Percentiles rank a stretch among this genome's conserved stretches.
These are phyloP conservation scores for Trichophyton simii DNA, from an alignment of 2,329 filamentous ascomycete species.

Conservation along the genomic window DNA sequence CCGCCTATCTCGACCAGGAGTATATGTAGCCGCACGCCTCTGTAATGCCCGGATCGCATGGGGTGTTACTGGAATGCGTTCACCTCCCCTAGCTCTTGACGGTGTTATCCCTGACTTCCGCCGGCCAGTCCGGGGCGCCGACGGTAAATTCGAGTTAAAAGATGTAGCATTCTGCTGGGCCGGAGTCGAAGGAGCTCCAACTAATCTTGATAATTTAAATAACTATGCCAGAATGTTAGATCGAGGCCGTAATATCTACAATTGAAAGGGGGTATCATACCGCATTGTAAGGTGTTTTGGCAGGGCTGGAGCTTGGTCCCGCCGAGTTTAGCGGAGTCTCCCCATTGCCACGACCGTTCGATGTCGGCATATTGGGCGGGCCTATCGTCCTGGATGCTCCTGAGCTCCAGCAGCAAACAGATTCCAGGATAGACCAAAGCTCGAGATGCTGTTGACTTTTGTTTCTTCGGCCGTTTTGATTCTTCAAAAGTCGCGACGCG, in stretches of 20 bases:
- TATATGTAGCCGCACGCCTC: conserved; percentile 39
- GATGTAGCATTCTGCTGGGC: conserved; percentile 19
- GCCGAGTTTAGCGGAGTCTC: background rate
- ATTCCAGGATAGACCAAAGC: background rate
- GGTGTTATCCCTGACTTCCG: conserved; percentile 3
- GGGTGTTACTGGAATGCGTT: conserved; percentile 39
- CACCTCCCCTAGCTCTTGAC: conserved; percentile 9
- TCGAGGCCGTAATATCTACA: background rate
- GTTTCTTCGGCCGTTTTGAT: background rate
- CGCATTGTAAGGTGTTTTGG: conserved; percentile 2
- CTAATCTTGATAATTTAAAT: conserved; percentile 10
- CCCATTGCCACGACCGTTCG: background rate
- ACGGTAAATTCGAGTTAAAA: background rate
- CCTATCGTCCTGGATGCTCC: background rate
- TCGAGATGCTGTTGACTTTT: background rate
- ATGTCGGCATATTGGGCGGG: background rate
- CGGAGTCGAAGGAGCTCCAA: conserved; percentile 26
- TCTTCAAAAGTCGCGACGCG: background rate
- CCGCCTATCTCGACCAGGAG: conserved; percentile 38
- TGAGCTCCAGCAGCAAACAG: background rate
- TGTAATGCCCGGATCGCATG: conserved; percentile 44
- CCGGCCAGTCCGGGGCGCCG: background rate
- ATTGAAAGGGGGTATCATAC: background rate
- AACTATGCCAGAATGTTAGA: background rate
- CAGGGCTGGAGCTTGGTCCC: background rate